These are phyloP conservation scores for Hyaloscypha variabilis DNA, from an alignment of 495 filamentous ascomycete genomes.

Conservation along the genomic window DNA sequence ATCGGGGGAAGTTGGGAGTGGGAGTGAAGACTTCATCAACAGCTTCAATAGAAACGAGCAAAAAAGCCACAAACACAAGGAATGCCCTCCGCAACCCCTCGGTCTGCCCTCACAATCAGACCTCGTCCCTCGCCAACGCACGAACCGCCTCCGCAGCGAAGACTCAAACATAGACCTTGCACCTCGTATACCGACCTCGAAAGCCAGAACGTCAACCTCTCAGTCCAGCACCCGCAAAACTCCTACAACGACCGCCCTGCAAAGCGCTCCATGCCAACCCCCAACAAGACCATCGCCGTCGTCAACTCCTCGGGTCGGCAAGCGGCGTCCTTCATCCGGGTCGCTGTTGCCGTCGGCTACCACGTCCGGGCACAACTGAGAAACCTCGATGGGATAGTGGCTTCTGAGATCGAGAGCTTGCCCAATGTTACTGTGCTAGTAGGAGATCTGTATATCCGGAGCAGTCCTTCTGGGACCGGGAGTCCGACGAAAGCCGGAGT, in stretches of 20 bases:
- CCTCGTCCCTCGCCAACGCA: slow-evolving; percentile 7
- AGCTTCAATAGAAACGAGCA: background rate
- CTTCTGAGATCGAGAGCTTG: slow-evolving; percentile 76
- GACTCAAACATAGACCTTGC: slow-evolving; percentile 27
- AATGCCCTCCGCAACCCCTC: slow-evolving; percentile 28
- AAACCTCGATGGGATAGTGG: slow-evolving; percentile 78
- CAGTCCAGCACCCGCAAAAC: slow-evolving; percentile 28
- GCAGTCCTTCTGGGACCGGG: slow-evolving; percentile 14
- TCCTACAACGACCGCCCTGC: slow-evolving; percentile 49
- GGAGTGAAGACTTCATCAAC: no score
- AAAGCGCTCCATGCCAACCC: slow-evolving; percentile 51
- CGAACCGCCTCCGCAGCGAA: slow-evolving; percentile 15
- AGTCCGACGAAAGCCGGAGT: slow-evolving; percentile 38
- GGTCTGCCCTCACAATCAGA: slow-evolving; percentile 29
- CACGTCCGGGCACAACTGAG: slow-evolving; percentile 86
- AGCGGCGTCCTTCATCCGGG: slow-evolving; percentile 89
- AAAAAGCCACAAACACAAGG: background rate
- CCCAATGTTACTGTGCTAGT: slow-evolving; percentile 84
- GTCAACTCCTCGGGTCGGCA: slow-evolving; percentile 93
- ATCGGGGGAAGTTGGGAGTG: no score
- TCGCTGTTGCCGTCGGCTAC: slow-evolving; percentile 90
- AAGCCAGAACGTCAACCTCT: background rate
- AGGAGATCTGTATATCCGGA: slow-evolving; percentile 75
- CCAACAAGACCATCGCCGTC: slow-evolving; percentile 80
- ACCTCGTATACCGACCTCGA: slow-evolving; percentile 22